A percentile compares a stretch with the other conserved stretches of the same genome.
These are phyloP conservation scores for Suhomyces maxii DNA, from an alignment of 1,139 yeast genomes.

Conservation along the genomic window DNA sequence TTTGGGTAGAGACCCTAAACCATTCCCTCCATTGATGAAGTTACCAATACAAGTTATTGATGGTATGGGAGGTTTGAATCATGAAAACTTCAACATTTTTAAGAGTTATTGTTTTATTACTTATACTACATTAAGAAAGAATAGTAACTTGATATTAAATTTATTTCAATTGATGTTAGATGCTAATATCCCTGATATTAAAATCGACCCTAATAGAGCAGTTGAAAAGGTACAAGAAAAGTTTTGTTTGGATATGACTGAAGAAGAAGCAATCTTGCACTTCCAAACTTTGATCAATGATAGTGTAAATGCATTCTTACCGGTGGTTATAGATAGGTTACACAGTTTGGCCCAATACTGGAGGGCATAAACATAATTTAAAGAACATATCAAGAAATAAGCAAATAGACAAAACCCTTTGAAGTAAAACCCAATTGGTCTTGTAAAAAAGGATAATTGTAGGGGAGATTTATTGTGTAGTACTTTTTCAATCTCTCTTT, in stretches of 20 bases:
- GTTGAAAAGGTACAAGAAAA: conserved; percentile 91
- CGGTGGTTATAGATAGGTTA: conserved; percentile 90
- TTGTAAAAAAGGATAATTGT: not conserved
- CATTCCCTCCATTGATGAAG: conserved; percentile 98
- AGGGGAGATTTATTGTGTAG: not conserved
- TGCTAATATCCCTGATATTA: conserved; percentile 87
- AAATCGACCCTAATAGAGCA: conserved; percentile 72
- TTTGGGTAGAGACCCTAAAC: conserved; percentile 95
- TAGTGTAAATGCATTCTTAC: conserved; percentile 89
- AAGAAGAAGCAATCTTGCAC: conserved; percentile 91
- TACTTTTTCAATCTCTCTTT: not conserved
- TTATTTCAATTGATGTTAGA: conserved; percentile 92
- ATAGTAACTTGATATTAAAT: conserved; percentile 84
- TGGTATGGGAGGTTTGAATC: conserved; percentile 93
- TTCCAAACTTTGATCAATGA: conserved; percentile 92
- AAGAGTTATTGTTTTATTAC: conserved; percentile 94
- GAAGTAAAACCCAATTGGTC: too few relatives aligned
- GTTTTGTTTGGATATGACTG: conserved; percentile 89
- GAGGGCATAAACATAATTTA: conserved; percentile 65
- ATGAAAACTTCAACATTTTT: conserved; percentile 82
- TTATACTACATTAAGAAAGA: conserved; percentile 84
- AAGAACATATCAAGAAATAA: conserved; percentile 7
- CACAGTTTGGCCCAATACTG: conserved; percentile 97
- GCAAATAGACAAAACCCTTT: too few relatives aligned
- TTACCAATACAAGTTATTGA: conserved; percentile 95